Evolutionary conservation across 2,329 filamentous ascomycete genomes (phyloP).

Genomic region (Cercospora nicotianae): DNA sequence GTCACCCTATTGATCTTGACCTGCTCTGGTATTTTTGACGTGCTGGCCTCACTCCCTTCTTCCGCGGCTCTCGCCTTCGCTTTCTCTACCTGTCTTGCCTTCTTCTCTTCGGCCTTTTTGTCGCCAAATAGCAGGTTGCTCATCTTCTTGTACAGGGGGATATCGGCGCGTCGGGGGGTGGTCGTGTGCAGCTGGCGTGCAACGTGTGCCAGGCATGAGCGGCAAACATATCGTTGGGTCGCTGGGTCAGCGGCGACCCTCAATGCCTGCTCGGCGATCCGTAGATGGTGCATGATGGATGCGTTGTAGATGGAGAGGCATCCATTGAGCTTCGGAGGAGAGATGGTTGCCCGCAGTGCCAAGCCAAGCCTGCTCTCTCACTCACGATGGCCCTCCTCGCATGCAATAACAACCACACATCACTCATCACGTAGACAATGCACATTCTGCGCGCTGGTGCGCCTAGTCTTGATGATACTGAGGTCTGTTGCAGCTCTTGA

Average conservation of each 20-base stretch:
- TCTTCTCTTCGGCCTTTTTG: constrained; percentile 28
- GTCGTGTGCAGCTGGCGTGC: constrained; percentile 34
- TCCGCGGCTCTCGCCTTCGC: constrained; percentile 5
- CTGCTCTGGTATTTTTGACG: neutral
- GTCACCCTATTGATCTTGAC: constrained; percentile 16
- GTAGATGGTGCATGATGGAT: constrained; percentile 27
- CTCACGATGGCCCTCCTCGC: neutral
- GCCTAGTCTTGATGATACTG: neutral
- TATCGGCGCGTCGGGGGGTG: constrained; percentile 21
- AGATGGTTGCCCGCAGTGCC: constrained; percentile 2
- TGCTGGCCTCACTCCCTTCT: neutral
- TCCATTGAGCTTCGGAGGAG: constrained; percentile 7
- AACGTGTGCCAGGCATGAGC: constrained; percentile 32
- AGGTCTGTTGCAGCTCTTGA: neutral
- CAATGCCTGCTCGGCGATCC: constrained; percentile 32
- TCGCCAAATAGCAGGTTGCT: constrained; percentile 32
- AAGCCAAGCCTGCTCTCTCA: neutral
- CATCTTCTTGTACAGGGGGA: constrained; percentile 32
- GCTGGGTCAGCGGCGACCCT: constrained; percentile 27
- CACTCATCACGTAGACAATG: neutral
- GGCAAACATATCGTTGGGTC: constrained; percentile 32
- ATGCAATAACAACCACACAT: neutral
- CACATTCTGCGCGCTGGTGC: neutral
- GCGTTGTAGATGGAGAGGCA: neutral
- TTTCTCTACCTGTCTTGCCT: constrained; percentile 17